Percentiles rank a stretch among this genome's conserved stretches.
phyloP scores from a whole-genome alignment of 163 green algal genomes.

The Volvox carteri region DNA sequence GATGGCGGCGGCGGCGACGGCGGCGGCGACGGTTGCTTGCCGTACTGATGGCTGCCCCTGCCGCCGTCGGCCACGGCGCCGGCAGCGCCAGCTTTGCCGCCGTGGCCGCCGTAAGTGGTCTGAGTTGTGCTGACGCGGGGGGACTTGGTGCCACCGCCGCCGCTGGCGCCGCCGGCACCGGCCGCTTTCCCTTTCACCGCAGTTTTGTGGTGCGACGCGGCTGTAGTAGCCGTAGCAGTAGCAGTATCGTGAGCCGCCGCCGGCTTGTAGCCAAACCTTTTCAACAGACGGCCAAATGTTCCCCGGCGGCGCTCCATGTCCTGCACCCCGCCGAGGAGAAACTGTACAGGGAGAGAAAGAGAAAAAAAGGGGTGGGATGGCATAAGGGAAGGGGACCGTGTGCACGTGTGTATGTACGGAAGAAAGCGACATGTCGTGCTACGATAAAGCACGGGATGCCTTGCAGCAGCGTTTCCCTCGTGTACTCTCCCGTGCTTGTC shows the following conservation, averaged over 20 bases:
- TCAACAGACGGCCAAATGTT: background rate
- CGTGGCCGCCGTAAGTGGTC: background rate
- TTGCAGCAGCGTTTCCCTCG: no score
- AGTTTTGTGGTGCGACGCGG: background rate
- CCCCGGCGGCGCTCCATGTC: conserved; percentile 15
- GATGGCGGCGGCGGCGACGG: background rate
- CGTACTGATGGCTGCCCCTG: background rate
- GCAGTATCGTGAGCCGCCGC: background rate
- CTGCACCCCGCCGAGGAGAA: background rate
- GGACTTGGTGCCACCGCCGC: background rate
- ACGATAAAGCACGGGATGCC: no score
- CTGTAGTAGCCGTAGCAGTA: background rate
- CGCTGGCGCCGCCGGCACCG: background rate
- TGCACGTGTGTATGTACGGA: no score
- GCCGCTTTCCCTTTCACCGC: background rate
- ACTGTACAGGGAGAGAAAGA: conserved; percentile 21
- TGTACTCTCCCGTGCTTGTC: no score
- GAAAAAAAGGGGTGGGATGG: no score
- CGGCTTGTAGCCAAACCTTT: background rate
- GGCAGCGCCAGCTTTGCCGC: background rate
- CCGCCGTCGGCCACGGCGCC: background rate
- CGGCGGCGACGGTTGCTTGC: background rate
- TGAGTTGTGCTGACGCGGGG: background rate
- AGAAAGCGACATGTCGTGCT: no score
- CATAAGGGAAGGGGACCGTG: no score